Evolutionary conservation across 1,139 yeast species (phyloP).

Genomic region (Kodamaea derodonti): DNA sequence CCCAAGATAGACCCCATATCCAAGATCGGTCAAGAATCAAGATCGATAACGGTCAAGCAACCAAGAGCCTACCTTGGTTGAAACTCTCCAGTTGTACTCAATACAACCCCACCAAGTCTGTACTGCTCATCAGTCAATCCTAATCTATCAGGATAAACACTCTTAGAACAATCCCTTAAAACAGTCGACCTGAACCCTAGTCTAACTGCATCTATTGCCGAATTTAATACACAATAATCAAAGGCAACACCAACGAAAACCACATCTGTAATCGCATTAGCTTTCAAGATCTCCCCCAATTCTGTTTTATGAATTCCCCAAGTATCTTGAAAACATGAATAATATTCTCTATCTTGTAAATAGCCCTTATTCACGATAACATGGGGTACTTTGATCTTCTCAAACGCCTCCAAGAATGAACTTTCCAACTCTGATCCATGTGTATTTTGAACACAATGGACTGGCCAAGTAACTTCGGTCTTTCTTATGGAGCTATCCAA

Average conservation of each 20-base stretch:
- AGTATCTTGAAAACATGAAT: conserved; percentile 82
- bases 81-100: not conserved
- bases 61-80: too few species aligned
- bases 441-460: conserved; percentile 75
- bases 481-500: conserved; percentile 15
- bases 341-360: conserved; percentile 71
- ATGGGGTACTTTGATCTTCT: conserved; percentile 24
- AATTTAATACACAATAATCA: conserved; percentile 78
- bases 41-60: too few species aligned
- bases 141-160: conserved; percentile 32
- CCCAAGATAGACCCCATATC: too few species aligned
- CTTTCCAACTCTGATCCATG: conserved; percentile 63
- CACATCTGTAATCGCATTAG: conserved; percentile 52
- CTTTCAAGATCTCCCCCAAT: conserved; percentile 44
- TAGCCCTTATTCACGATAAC: conserved; percentile 65
- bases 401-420: conserved; percentile 28
- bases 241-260: conserved; percentile 79
- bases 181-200: conserved; percentile 65
- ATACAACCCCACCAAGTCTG: conserved; percentile 22
- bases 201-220: conserved; percentile 64
- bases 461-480: conserved; percentile 76
- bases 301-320: conserved; percentile 76
- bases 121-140: conserved; percentile 27
- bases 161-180: conserved; percentile 44
- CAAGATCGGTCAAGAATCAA: too few species aligned